A percentile compares a stretch with the other conserved stretches of the same genome.
Evolutionary conservation across 208 protist species (phyloP).

Genomic region (Leishmania mexicana): DNA sequence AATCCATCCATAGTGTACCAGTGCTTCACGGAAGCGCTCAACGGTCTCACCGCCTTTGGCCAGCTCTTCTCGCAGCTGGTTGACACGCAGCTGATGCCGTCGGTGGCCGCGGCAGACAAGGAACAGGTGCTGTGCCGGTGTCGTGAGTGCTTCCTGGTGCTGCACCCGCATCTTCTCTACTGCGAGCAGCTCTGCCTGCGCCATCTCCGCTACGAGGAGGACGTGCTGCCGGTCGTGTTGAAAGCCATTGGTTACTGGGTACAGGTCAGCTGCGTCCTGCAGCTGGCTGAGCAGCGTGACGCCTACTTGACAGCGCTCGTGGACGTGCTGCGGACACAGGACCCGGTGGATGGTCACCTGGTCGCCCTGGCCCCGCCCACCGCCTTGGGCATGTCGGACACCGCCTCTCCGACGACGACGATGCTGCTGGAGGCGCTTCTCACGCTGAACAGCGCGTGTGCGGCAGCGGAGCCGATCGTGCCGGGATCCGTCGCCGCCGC

Average conservation of each 20-base stretch:
- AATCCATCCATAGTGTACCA: constrained; percentile 15
- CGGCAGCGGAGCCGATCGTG: constrained; percentile 16
- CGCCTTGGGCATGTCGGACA: constrained; percentile 2
- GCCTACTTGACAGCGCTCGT: constrained; percentile 51
- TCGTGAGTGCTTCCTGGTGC: constrained; percentile 17
- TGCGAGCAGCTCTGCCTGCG: constrained; percentile 30
- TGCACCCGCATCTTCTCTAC: constrained; percentile 33
- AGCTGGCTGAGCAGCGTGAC: constrained; percentile 43
- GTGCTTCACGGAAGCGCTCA: constrained; percentile 29
- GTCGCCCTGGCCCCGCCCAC: constrained; percentile 19
- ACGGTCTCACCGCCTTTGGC: constrained; percentile 21
- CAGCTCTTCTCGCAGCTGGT: constrained; percentile 32
- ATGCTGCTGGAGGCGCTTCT: constrained; percentile 17
- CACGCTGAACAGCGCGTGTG: constrained; percentile 13
- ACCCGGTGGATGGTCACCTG: constrained; percentile 29
- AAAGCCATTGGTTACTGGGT: constrained; percentile 53
- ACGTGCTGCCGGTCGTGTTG: constrained; percentile 51
- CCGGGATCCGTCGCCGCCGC: constrained; percentile 34
- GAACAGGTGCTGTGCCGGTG: constrained; percentile 2
- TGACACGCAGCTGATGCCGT: constrained; percentile 4
- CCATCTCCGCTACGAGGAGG: constrained; percentile 39
- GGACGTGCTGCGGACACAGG: constrained; percentile 20
- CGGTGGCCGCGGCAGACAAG: not conserved
- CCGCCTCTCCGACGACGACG: not conserved
- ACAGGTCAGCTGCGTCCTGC: constrained; percentile 42